Base-by-base conservation (phyloP, 2,329 filamentous ascomycete species). In the Colletotrichum somersetense region DNA sequence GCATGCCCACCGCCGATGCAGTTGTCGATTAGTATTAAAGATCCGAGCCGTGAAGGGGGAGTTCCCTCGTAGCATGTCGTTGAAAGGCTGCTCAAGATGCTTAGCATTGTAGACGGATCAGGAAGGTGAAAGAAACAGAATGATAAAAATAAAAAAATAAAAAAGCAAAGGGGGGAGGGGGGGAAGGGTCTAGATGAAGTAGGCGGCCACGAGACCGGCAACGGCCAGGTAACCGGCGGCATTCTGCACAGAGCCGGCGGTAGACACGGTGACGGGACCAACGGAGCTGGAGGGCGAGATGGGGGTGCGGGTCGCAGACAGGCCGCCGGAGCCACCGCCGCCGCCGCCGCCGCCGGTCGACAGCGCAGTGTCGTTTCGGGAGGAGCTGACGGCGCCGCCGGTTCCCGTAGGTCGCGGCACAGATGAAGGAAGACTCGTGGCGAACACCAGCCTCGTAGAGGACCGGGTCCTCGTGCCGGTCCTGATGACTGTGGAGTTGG, bases 101-200 rank as follows among this genome's bases (percentile, higher is more conserved):
- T 5, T 48, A 10, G 14, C 20, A 23, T 23, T n/a, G 46, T 10
- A 23, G 46, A 48, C n/a, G 46, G 20, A 48, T 8, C 20, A 48
- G 20, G n/a, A 16, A 2, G 10, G 5, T 2, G n/a, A 48, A 23
- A 12, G 3, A 12, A 23, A 48, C 7, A 11, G 16, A 2, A 38
- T 3, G 26, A 23, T 18, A n/a, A n/a, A n/a, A n/a, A 18, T 3
- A 33, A 16, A 12, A n/a, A 48, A 48, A n/a, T 0, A 10, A 2
- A 2, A 7, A 16, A n/a, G n/a, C n/a, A n/a, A n/a, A n/a, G n/a
- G n/a, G n/a, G n/a, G n/a, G n/a, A n/a, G n/a, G n/a, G n/a, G n/a
- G n/a, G n/a, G n/a, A n/a, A n/a, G n/a, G n/a, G n/a, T n/a, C n/a
- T 82, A 87, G 65, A 87, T 70, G 69, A 87, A 77, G 75, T 80